Conservation (phyloP, 192 early-diverging fungal genomes). For the Kappamyces sp. region DNA sequence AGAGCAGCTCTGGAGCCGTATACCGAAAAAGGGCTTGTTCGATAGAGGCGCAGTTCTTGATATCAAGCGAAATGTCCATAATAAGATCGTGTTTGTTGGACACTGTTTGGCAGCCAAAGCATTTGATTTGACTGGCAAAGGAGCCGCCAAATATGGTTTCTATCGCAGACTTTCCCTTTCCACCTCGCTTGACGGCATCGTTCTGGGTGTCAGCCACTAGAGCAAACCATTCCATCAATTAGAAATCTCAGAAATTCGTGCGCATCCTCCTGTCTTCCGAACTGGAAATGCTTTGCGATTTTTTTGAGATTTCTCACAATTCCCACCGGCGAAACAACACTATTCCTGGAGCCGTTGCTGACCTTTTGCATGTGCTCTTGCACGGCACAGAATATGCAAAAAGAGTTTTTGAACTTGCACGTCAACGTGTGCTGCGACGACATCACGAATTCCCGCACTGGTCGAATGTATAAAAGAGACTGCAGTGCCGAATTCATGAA, state of each 20-base stretch:
- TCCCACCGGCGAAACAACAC: conserved; percentile 23
- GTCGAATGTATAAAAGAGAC: conserved; percentile 63
- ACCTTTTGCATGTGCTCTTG: conserved; percentile 9
- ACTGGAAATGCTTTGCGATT: conserved; percentile 68
- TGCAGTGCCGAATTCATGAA: conserved; percentile 80
- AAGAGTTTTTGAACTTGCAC: background rate
- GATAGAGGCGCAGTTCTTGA: conserved; percentile 56
- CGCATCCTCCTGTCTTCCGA: conserved; percentile 82
- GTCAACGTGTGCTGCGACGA: background rate
- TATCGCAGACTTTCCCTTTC: conserved; percentile 27
- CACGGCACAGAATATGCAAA: conserved; percentile 1
- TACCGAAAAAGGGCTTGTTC: conserved; percentile 65
- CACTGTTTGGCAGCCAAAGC: conserved; percentile 60
- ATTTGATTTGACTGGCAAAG: conserved; percentile 70
- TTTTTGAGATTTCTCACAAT: background rate
- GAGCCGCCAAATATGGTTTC: conserved; percentile 77
- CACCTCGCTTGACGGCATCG: conserved; percentile 45
- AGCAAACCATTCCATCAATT: conserved; percentile 48
- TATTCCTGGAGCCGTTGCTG: background rate
- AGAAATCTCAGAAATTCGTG: conserved; percentile 78
- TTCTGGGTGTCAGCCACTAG: conserved; percentile 45
- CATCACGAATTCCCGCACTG: conserved; percentile 9
- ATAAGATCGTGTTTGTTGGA: conserved; percentile 74
- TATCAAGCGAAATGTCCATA: conserved; percentile 73
- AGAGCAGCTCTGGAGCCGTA: conserved; percentile 62